A percentile compares a stretch with the other conserved stretches of the same genome.
Conservation (phyloP, 805 yeast genomes). For the Metschnikowia santaceciliae region DNA sequence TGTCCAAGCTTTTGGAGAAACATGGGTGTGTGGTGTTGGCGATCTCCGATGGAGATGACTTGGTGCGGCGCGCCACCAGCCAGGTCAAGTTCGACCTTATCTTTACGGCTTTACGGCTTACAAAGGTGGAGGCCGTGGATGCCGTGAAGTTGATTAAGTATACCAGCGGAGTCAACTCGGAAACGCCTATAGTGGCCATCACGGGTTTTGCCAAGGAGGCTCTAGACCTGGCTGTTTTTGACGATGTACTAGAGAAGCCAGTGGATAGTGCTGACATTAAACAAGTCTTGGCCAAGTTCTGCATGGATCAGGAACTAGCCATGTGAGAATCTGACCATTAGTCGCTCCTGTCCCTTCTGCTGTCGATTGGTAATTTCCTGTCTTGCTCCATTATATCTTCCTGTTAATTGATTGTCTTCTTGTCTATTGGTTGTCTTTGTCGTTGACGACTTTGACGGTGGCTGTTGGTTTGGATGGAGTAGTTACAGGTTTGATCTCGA, state of each 20-base stretch:
- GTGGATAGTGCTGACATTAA: slow-evolving; percentile 20
- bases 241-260: slow-evolving; percentile 75
- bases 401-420: no score
- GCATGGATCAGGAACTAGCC: background rate
- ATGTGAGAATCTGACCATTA: no score
- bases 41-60: slow-evolving; percentile 75
- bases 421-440: background rate
- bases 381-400: no score
- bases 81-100: slow-evolving; percentile 81
- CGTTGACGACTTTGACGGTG: background rate
- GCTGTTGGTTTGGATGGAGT: background rate
- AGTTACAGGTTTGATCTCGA: background rate
- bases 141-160: slow-evolving; percentile 70
- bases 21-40: slow-evolving; percentile 79
- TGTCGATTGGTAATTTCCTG: no score
- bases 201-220: slow-evolving; percentile 75
- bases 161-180: slow-evolving; percentile 73
- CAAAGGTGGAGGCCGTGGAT: slow-evolving; percentile 68
- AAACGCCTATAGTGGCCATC: slow-evolving; percentile 72
- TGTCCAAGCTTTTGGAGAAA: slow-evolving; percentile 57
- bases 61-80: slow-evolving; percentile 76
- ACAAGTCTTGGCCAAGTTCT: slow-evolving; percentile 10
- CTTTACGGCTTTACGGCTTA: slow-evolving; percentile 65
- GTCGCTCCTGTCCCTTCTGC: no score
- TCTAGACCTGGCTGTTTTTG: slow-evolving; percentile 48